Percentiles rank a stretch among this genome's conserved stretches.
Conservation (phyloP, 352 stramenopile species). For the Plasmopara viticola region DNA sequence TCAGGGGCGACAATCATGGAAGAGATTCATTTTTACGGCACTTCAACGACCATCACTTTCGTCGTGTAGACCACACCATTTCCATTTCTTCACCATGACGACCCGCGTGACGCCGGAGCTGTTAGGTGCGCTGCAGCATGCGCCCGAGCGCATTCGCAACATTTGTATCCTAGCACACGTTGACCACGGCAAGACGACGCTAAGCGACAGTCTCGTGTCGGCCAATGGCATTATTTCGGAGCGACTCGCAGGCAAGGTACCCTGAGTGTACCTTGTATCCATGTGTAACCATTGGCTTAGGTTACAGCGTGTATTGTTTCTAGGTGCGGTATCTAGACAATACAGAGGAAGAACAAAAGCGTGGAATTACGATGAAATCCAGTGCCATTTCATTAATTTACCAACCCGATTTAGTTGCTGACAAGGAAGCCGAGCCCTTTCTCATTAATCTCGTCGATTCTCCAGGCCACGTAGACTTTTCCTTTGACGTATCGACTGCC, state of each 20-base stretch:
- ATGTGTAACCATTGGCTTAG: conserved; percentile 4
- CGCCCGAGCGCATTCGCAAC: conserved; percentile 85
- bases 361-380: conserved; percentile 97
- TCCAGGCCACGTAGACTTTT: conserved; percentile 94
- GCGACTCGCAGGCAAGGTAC: conserved; percentile 90
- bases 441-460: conserved; percentile 95
- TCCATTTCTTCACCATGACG: conserved; percentile 5
- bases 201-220: conserved; percentile 94
- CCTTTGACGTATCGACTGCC: conserved; percentile 93
- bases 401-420: conserved; percentile 33
- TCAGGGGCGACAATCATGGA: no score
- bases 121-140: conserved; percentile 57
- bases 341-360: conserved; percentile 90
- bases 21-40: no score
- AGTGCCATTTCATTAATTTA: conserved; percentile 94
- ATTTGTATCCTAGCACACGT: conserved; percentile 95
- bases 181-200: conserved; percentile 90
- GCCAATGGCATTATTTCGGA: conserved; percentile 97
- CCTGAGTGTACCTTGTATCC: neutral
- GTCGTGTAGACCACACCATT: no score
- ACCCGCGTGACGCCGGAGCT: conserved; percentile 45
- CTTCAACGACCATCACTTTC: no score
- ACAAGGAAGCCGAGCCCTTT: conserved; percentile 45
- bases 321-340: conserved; percentile 94
- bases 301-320: neutral